These are phyloP conservation scores for Starmera quercuum DNA, from an alignment of 805 yeast species.

Conservation along the genomic window DNA sequence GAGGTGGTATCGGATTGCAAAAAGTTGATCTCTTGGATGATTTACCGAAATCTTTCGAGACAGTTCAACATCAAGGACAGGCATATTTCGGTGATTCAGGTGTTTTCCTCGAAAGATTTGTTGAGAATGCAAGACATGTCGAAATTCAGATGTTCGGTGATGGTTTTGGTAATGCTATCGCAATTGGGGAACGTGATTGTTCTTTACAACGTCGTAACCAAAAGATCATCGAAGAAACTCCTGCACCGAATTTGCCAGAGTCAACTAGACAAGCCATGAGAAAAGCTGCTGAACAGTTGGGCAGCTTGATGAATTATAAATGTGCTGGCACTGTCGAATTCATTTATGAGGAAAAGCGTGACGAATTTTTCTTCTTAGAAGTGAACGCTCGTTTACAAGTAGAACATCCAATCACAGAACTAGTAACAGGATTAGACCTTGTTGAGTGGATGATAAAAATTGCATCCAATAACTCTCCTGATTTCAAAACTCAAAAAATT, in stretches of 20 bases:
- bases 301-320: constrained; percentile 77
- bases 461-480: constrained; percentile 87
- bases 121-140: constrained; percentile 92
- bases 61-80: constrained; percentile 91
- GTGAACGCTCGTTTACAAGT: constrained; percentile 96
- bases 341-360: constrained; percentile 79
- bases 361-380: constrained; percentile 90
- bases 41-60: constrained; percentile 74
- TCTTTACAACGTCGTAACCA: constrained; percentile 96
- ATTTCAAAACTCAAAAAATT: constrained; percentile 48
- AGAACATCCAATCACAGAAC: constrained; percentile 95
- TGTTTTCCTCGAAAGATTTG: constrained; percentile 90
- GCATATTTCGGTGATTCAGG: constrained; percentile 94
- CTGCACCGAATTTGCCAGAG: constrained; percentile 90
- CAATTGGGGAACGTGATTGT: constrained; percentile 96
- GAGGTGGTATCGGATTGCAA: constrained; percentile 98
- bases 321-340: constrained; percentile 98
- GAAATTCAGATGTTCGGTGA: constrained; percentile 97
- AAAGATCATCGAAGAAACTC: constrained; percentile 94
- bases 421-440: constrained; percentile 88
- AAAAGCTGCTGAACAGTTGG: constrained; percentile 78
- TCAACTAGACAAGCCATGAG: constrained; percentile 68
- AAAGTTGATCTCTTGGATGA: constrained; percentile 81
- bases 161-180: constrained; percentile 87
- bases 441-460: constrained; percentile 96